Percentiles rank a stretch among this genome's conserved stretches.
These are phyloP conservation scores for Phaeosphaeria sp. DNA, from an alignment of 2,329 filamentous ascomycete genomes.

Conservation along the genomic window DNA sequence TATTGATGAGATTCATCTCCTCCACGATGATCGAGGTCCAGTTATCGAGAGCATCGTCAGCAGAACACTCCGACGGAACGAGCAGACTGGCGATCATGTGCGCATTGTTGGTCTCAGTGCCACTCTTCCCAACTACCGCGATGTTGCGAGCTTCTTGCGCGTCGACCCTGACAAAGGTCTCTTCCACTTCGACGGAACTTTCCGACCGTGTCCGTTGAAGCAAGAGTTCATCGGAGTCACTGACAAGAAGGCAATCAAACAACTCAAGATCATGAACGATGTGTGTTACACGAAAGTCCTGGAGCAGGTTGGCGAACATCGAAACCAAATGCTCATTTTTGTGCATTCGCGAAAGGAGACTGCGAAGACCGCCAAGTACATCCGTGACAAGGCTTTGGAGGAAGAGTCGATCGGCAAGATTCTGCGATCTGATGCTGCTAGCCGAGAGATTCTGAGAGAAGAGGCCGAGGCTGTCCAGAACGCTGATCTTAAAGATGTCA, in stretches of 20 bases:
- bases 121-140: conserved; percentile 93
- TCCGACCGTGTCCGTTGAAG: conserved; percentile 88
- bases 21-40: conserved; percentile 96
- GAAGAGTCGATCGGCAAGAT: conserved; percentile 97
- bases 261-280: conserved; percentile 99
- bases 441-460: conserved; percentile 84
- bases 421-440: conserved; percentile 88
- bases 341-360: conserved; percentile 99
- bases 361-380: conserved; percentile 94
- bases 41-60: conserved; percentile 97
- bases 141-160: conserved; percentile 93
- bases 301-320: conserved; percentile 90
- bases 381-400: conserved; percentile 96
- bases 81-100: conserved; percentile 93
- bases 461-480: conserved; percentile 85
- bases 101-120: conserved; percentile 92
- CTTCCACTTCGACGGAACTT: conserved; percentile 96
- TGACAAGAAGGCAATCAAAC: conserved; percentile 98
- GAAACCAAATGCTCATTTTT: conserved; percentile 98
- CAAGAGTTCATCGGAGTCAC: conserved; percentile 98
- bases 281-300: conserved; percentile 97
- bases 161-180: conserved; percentile 85
- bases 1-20: conserved; percentile 96
- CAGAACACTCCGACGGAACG: conserved; percentile 88
- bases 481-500: conserved; percentile 86